phyloP scores from a whole-genome alignment of 345 rosid genomes.

The Heritiera fomes region DNA sequence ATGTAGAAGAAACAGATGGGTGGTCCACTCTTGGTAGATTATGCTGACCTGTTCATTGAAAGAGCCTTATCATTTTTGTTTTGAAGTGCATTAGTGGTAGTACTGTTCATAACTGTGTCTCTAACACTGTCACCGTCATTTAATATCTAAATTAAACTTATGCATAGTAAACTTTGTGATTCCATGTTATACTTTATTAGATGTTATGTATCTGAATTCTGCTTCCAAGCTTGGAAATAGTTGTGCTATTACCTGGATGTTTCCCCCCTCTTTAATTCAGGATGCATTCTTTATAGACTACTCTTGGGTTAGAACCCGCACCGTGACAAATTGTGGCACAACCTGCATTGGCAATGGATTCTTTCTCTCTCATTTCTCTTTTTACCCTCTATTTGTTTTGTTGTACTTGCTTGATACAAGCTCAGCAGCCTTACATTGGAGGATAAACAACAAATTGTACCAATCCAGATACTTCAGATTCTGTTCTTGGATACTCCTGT shows the following conservation, averaged over 20 bases:
- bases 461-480: slow-evolving; percentile 34
- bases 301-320: too few species aligned
- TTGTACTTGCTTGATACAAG: slow-evolving; percentile 35
- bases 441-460: slow-evolving; percentile 42
- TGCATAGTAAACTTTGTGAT: not conserved
- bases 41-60: not conserved
- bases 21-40: not conserved
- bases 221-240: not conserved
- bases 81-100: too few species aligned
- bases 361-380: slow-evolving; percentile 19
- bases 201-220: not conserved
- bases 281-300: too few species aligned
- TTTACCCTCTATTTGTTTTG: slow-evolving; percentile 19
- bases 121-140: not conserved
- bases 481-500: slow-evolving; percentile 72
- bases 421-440: slow-evolving; percentile 74
- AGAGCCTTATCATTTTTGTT: too few species aligned
- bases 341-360: slow-evolving; percentile 26
- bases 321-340: not conserved
- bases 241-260: not conserved
- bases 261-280: not conserved
- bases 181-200: not conserved
- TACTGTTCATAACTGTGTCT: too few species aligned
- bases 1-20: too few species aligned
- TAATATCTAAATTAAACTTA: not conserved